These are phyloP conservation scores for Claviceps purpurea DNA, from an alignment of 2,329 filamentous ascomycete genomes.

Conservation along the genomic window DNA sequence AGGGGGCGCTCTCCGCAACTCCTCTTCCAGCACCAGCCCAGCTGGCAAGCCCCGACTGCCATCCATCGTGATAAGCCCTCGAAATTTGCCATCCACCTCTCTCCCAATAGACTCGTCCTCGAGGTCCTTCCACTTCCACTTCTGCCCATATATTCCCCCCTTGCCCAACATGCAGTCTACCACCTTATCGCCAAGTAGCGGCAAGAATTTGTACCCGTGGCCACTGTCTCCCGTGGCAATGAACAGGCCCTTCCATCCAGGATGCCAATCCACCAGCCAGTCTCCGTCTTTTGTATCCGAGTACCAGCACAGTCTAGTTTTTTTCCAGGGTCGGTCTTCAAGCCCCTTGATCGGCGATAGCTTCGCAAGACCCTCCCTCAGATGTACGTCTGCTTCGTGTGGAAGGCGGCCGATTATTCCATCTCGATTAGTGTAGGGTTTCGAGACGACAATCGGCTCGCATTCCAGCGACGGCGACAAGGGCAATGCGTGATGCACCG, in stretches of 20 bases:
- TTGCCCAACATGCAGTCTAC: constrained; percentile 38
- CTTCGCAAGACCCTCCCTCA: constrained; percentile 46
- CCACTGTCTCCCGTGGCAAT: constrained; percentile 50
- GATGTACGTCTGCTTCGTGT: constrained; percentile 44
- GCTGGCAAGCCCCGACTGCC: constrained; percentile 37
- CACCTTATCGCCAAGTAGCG: constrained; percentile 49
- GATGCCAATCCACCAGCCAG: constrained; percentile 59
- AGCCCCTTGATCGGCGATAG: constrained; percentile 46
- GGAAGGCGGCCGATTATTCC: constrained; percentile 37
- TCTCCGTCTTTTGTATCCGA: constrained; percentile 59
- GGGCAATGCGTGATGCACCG: constrained; percentile 21
- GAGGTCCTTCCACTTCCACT: constrained; percentile 52
- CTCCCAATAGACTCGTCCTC: constrained; percentile 21
- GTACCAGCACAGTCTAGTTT: constrained; percentile 61
- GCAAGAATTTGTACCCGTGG: constrained; percentile 57
- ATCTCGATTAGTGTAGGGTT: constrained; percentile 22
- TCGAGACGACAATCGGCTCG: constrained; percentile 20
- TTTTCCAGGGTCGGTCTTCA: constrained; percentile 44
- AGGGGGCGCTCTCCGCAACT: constrained; percentile 16
- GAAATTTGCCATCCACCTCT: constrained; percentile 22
- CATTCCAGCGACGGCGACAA: constrained; percentile 14
- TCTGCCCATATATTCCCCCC: constrained; percentile 37
- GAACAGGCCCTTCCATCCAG: constrained; percentile 43
- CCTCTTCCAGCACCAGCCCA: constrained; percentile 32
- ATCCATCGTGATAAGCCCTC: constrained; percentile 34